Evolutionary conservation across 2,329 filamentous ascomycete species (phyloP).

Genomic region (Fusarium nygamai): DNA sequence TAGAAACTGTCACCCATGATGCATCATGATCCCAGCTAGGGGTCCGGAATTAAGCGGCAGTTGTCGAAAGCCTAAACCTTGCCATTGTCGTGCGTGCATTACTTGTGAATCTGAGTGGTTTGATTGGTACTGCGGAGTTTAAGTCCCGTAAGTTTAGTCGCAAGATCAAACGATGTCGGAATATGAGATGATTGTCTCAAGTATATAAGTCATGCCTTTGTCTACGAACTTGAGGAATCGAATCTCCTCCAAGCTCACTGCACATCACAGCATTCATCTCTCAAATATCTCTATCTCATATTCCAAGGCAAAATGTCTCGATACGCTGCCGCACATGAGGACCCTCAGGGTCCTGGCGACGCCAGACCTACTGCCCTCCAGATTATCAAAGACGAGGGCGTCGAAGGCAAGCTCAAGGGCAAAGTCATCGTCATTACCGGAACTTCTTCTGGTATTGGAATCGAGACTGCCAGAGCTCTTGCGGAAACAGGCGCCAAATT

Average conservation of each 20-base stretch:
- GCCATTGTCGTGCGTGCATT: background rate
- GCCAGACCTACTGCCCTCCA: constrained; percentile 53
- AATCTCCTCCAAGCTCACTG: background rate
- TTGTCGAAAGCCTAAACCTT: too few species aligned
- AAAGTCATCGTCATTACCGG: constrained; percentile 58
- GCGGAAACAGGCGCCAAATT: constrained; percentile 47
- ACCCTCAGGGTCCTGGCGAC: constrained; percentile 49
- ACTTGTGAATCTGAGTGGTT: background rate
- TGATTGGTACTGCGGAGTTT: background rate
- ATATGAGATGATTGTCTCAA: background rate
- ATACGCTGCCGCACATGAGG: constrained; percentile 20
- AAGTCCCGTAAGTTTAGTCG: background rate
- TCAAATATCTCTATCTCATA: background rate
- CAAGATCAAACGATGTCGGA: background rate
- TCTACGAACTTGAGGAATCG: too few species aligned
- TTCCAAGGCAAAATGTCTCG: background rate
- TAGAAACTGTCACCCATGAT: constrained; percentile 23
- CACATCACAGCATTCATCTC: background rate
- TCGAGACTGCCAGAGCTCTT: constrained; percentile 57
- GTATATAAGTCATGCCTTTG: background rate
- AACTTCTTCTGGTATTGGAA: constrained; percentile 54
- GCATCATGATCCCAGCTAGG: background rate
- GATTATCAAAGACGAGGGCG: constrained; percentile 50
- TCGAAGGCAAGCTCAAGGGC: constrained; percentile 46
- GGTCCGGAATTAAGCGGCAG: background rate